Percentiles rank a stretch among this genome's conserved stretches.
Conservation (phyloP, 164 flowering plant species). For the Tetracentron sinense region DNA sequence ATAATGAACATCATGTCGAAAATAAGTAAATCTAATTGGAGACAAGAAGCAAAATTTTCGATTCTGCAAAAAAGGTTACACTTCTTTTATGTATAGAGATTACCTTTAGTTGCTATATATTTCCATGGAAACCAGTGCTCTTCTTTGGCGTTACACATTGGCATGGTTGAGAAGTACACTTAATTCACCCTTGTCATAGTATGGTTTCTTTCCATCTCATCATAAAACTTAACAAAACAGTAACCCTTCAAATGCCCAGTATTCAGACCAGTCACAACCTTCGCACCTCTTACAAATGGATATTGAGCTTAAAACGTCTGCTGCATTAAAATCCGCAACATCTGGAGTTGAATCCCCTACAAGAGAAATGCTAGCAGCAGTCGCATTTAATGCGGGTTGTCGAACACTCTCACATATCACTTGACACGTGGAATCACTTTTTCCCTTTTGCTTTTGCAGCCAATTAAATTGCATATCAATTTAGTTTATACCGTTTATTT, state of each 20-base stretch:
- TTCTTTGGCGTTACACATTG: constrained; percentile 96
- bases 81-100: background rate
- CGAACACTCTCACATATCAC: no score
- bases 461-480: no score
- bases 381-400: no score
- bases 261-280: constrained; percentile 92
- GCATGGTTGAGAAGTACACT: constrained; percentile 83
- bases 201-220: constrained; percentile 87
- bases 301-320: constrained; percentile 81
- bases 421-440: no score
- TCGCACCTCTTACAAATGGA: constrained; percentile 96
- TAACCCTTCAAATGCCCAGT: constrained; percentile 96
- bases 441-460: no score
- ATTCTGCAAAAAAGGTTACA: background rate
- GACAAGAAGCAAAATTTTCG: background rate
- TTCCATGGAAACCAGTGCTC: constrained; percentile 54
- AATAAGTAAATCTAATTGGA: background rate
- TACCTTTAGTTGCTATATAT: constrained; percentile 76
- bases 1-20: background rate
- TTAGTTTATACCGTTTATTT: no score
- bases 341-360: constrained; percentile 99
- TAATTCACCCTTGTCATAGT: constrained; percentile 99
- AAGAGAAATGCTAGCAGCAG: no score
- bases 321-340: constrained; percentile 92
- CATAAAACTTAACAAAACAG: constrained; percentile 95